Evolutionary conservation across 805 yeast species (phyloP).

Genomic region (Starmerella stigmatis): DNA sequence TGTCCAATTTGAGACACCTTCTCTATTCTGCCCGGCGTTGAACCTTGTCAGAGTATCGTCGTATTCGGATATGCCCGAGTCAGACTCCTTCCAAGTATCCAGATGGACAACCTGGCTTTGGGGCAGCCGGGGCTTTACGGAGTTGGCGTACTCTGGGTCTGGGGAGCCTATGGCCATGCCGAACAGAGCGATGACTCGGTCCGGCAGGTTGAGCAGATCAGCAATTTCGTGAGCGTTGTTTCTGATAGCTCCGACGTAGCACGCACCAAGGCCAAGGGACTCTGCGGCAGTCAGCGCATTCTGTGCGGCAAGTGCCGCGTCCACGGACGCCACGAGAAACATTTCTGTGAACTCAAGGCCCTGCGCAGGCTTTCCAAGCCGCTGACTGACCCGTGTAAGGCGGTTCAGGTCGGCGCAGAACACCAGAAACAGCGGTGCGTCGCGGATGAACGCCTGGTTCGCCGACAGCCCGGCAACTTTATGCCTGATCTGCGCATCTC

Average conservation of each 20-base stretch:
- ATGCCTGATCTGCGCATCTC: not conserved
- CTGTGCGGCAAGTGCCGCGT: constrained; percentile 1
- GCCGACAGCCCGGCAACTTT: not conserved
- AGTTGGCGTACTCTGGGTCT: not conserved
- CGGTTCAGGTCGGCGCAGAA: constrained; percentile 1
- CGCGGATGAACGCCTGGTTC: constrained; percentile 1
- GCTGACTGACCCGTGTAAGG: not conserved
- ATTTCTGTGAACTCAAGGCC: constrained; percentile 1
- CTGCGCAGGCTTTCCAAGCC: not conserved
- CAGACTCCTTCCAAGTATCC: not conserved
- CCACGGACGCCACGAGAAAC: not conserved
- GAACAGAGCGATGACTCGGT: not conserved
- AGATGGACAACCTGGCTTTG: not conserved
- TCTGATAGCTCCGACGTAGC: not conserved
- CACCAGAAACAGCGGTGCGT: not conserved
- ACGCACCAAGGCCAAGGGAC: not conserved
- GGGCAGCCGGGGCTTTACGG: not conserved
- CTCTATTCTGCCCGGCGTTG: not conserved
- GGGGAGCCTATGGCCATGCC: not conserved
- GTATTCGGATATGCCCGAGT: not conserved
- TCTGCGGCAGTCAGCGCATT: not conserved
- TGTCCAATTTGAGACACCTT: not conserved
- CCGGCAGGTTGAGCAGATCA: not conserved
- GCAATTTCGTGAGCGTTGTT: not conserved
- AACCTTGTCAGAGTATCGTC: not conserved